Conservation (phyloP, 805 yeast genomes). For the Candida pini region DNA sequence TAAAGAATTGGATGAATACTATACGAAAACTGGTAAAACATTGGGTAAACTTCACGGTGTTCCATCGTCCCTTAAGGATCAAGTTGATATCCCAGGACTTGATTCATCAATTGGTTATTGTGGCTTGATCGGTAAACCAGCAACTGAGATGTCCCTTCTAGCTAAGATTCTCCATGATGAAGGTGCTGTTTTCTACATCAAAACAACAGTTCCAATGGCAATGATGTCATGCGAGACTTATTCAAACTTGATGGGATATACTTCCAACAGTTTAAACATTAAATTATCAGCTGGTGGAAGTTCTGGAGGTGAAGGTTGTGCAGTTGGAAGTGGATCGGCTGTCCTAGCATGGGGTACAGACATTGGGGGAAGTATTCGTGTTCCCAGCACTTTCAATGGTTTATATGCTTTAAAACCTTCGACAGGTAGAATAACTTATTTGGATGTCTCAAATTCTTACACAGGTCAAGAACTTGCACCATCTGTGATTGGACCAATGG, state of each 20-base stretch:
- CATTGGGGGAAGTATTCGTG: conserved; percentile 38
- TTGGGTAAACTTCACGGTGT: conserved; percentile 64
- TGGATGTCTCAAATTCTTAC: conserved; percentile 33
- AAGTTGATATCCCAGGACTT: conserved; percentile 40
- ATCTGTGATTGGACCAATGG: conserved; percentile 54
- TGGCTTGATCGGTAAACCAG: conserved; percentile 28
- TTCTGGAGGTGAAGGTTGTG: conserved; percentile 62
- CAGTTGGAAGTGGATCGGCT: conserved; percentile 51
- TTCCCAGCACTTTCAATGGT: conserved; percentile 57
- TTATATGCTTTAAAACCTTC: conserved; percentile 53
- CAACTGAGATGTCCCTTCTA: conserved; percentile 31
- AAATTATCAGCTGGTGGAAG: conserved; percentile 57
- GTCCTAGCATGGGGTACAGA: conserved; percentile 52
- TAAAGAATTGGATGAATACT: conserved; percentile 46
- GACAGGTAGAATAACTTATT: conserved; percentile 25
- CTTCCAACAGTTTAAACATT: conserved; percentile 47
- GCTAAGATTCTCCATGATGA: conserved; percentile 34
- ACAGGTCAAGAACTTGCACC: conserved; percentile 50
- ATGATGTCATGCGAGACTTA: conserved; percentile 56
- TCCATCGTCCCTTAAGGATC: conserved; percentile 44
- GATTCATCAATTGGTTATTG: conserved; percentile 45
- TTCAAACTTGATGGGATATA: conserved; percentile 45
- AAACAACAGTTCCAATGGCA: conserved; percentile 54
- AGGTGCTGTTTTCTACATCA: conserved; percentile 52
- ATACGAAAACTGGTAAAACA: conserved; percentile 37